Evolutionary conservation across 192 early-diverging fungal genomes (phyloP).

Genomic region (Bifiguratus adelaidae): DNA sequence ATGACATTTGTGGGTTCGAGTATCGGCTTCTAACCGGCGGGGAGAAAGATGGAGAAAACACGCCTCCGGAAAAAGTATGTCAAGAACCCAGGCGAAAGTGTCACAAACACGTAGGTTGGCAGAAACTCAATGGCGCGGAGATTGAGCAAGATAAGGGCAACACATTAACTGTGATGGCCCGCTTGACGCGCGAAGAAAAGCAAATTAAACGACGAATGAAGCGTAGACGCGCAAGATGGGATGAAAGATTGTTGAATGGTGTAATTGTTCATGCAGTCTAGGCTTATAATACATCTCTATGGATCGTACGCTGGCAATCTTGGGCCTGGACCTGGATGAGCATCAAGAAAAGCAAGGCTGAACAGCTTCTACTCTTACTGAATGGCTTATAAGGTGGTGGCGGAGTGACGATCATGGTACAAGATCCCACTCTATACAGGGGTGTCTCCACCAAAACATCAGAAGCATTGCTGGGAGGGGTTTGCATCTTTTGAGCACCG

Average conservation of each 20-base stretch:
- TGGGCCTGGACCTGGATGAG: no score
- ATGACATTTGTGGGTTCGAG: slow-evolving; percentile 32
- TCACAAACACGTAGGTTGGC: slow-evolving; percentile 34
- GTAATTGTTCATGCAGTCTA: slow-evolving; percentile 29
- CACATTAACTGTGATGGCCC: not conserved
- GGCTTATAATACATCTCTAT: no score
- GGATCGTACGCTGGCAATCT: no score
- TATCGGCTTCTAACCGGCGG: slow-evolving; percentile 15
- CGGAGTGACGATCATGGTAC: no score
- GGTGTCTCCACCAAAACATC: no score
- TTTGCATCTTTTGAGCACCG: no score
- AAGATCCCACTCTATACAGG: no score
- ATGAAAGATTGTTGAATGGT: slow-evolving; percentile 29
- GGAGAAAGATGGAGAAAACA: slow-evolving; percentile 5
- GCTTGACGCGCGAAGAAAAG: slow-evolving; percentile 20
- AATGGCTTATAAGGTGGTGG: no score
- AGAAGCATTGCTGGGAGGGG: no score
- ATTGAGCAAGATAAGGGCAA: slow-evolving; percentile 30
- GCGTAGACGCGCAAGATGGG: slow-evolving; percentile 25
- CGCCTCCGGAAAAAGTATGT: slow-evolving; percentile 14
- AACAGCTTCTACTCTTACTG: no score
- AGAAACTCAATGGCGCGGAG: slow-evolving; percentile 24
- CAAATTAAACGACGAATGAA: slow-evolving; percentile 35
- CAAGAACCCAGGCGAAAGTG: slow-evolving; percentile 18
- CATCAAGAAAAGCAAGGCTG: no score